Evolutionary conservation across 495 filamentous ascomycete species (phyloP), one percentile per base, ranked within the genome.

Genomic region (Lophiostoma macrostomum): DNA sequence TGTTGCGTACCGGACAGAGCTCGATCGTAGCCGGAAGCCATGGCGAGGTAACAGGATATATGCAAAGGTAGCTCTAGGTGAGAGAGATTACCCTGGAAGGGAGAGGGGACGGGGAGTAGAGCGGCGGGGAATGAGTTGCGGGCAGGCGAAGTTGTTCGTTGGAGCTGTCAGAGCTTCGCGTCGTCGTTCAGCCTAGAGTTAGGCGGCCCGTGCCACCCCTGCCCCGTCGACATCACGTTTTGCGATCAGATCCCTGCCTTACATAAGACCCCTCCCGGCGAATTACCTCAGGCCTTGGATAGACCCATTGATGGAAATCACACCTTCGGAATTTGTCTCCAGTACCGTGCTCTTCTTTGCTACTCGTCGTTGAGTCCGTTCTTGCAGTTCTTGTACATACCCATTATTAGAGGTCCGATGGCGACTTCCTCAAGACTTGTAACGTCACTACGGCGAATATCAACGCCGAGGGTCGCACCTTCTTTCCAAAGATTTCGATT

Each of bases 1-100:
- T 31, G 27, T 55, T n/a, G n/a, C n/a, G 39, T 63, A 71, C 67
- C 67, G 35, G 69, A 71, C 37, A 72, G 60, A 55, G 69, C 69
- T 32, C 70, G 64, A 51, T 72, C 70, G 58, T 72, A 72, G 42
- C 70, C 70, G 23, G 63, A 67, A 8, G 68, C 68, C 68, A 71
- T 72, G 56, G 5, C 61, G n/a, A n/a, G 35, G 27, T 4, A 27
- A 29, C 10, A 48, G 5, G 24, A 32, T 6, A 12, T 12, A 11
- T 14, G 47, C 29, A 42, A 39, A 20, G n/a, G 25, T 34, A 30
- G 32, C 16, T 25, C 12, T 19, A 12, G 24, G 19, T 16, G 23
- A 47, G 50, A 40, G 39, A 43, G 35, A 28, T 19, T 23, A 24
- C 5, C 11, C 4, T 4, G 34, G 28, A 19, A 52, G 8, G 13